Base-by-base conservation (phyloP, 768 basidiomycete genomes). In the Leccinum boreale region DNA sequence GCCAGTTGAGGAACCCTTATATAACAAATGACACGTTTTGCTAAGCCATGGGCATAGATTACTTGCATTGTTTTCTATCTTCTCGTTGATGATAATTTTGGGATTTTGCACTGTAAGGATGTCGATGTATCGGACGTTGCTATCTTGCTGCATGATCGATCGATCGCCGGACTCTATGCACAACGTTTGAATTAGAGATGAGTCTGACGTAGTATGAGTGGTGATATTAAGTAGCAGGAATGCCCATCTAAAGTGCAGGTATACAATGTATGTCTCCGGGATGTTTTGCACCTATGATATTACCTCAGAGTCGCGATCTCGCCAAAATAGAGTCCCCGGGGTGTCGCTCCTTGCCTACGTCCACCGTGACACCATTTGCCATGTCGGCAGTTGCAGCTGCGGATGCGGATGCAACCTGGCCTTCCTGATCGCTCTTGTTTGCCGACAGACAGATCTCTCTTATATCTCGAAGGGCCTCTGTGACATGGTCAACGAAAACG, bases 391-490 rank as follows among this genome's bases (percentile, higher is more conserved):
- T 53, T 14, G 3, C 14, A 14, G 17, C 26, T 10, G 55, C 17
- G 11, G 58, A 28, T 9, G 53, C 15, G 14, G 59, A 39, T 24
- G 33, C 47, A 17, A 17, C 36, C 10, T 53, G 58, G 36, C 46
- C 55, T 17, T 62, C 50, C 21, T 68, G 42, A 15, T 21, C 59
- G 12, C 42, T 17, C 42, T 57, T 58, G 23, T 51, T 39, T 0
- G 50, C 58, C 6, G 55, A 55, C 6, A 67, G 58, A 56, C 85
- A 89, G 21, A 89, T 70, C 5, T 66, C 60, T 62, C 80, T 77
- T 86, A 96, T 91, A 61, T 92, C 86, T 55, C 77, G 67, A 62
- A 98, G 68, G 15, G 88, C 85, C 53, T 80, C 76, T 17, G 74
- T 68, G 50, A 97, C 73, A 23, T 82, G 81, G 48, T 76, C 67